Conservation (phyloP, 2,329 filamentous ascomycete genomes). For the Fusarium cyanostomum region DNA sequence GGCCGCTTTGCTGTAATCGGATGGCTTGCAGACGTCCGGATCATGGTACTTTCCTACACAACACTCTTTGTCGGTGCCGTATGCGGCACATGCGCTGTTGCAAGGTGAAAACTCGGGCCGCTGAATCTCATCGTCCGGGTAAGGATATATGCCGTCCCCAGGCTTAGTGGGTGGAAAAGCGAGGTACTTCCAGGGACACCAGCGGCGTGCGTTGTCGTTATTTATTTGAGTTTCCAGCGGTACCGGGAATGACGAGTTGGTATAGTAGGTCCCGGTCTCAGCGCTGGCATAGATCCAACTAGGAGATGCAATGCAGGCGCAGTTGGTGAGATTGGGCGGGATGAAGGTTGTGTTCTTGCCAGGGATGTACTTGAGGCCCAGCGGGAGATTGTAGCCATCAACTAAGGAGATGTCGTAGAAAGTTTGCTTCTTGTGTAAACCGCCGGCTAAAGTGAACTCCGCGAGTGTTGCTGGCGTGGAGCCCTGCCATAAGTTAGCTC, state of each 20-base stretch:
- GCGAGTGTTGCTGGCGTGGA: constrained; percentile 78
- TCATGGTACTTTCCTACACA: constrained; percentile 76
- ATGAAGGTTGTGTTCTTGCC: constrained; percentile 72
- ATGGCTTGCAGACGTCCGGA: constrained; percentile 70
- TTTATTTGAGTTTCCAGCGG: constrained; percentile 71
- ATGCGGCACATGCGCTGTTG: constrained; percentile 78
- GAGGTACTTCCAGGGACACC: constrained; percentile 86
- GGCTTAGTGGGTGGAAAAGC: constrained; percentile 73
- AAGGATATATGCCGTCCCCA: constrained; percentile 80
- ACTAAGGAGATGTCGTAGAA: constrained; percentile 89
- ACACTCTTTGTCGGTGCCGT: constrained; percentile 73
- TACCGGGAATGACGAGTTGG: constrained; percentile 72
- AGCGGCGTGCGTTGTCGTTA: constrained; percentile 66
- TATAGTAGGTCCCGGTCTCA: constrained; percentile 65
- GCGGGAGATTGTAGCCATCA: constrained; percentile 83
- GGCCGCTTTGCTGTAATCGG: constrained; percentile 73
- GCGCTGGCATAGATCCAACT: constrained; percentile 67
- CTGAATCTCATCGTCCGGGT: constrained; percentile 78
- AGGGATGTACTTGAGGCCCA: constrained; percentile 70
- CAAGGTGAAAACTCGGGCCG: constrained; percentile 81
- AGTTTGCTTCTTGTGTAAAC: constrained; percentile 67
- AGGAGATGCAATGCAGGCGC: constrained; percentile 77
- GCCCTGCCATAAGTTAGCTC: constrained; percentile 59
- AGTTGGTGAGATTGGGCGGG: constrained; percentile 79
- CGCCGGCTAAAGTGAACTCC: constrained; percentile 80